Evolutionary conservation across 2,329 filamentous ascomycete species (phyloP), one percentile per base, ranked within the genome.

Genomic region (Paramyrothecium sp.): DNA sequence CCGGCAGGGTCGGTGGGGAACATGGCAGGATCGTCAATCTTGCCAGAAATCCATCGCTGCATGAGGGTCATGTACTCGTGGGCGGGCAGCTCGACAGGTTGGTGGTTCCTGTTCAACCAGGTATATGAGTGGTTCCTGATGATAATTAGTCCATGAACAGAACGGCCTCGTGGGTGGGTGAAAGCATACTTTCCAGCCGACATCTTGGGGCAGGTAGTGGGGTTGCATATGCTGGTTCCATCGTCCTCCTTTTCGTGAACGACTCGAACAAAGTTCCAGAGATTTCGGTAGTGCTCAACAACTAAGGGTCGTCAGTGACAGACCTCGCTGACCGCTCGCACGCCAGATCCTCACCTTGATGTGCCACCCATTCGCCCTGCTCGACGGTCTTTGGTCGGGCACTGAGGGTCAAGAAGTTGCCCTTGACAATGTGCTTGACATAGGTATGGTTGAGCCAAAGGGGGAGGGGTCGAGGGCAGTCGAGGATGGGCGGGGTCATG

Each of bases 11-110:
- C 92, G 47, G 92, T 97, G 7, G 94, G 94, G 77, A 98, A 97
- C 75, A 96, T 91, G 70, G 85, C 84, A 53, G 87, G 87, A 72
- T 98, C 93, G 67, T 95, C 91, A 62, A 97, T 92, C 78, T 98
- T 98, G 76, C 92, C 92, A 30, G 91, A 90, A 71, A 98, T 96
- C 93, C 94, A 98, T 69, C 94, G 91, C 77, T 97, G 93, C 73
- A 98, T 96, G 23, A 97, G 86, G 64, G 91, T 92, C 77, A 97
- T 95, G 77, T 98, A 98, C 73, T 96, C 92, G 60, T 88, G 88
- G 7, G 94, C 94, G 3, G 94, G 92, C 47, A 98, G 89, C 75
- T 96, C 94, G 62, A 96, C 92, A 12, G 94, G 92, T 70, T 92
- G 89, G 65, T 89, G 87, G 67, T 91, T 88, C 63, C 89, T 88